Evolutionary conservation across 164 flowering plant species (phyloP).

Genomic region (Piper longum): DNA sequence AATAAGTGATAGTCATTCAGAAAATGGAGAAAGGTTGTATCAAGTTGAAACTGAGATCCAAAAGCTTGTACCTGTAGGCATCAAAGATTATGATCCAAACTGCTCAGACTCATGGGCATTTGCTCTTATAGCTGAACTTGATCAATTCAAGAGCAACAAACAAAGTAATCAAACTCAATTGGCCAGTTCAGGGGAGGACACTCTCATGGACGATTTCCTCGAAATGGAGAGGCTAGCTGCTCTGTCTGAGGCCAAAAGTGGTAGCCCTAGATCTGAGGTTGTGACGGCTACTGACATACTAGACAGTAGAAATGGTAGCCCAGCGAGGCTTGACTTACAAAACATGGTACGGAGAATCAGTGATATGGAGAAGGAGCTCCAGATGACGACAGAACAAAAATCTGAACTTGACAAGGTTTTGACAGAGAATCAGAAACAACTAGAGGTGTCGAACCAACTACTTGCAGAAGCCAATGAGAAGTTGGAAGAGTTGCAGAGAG

Average conservation of each 20-base stretch:
- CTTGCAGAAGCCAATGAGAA: constrained; percentile 33
- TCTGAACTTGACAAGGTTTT: constrained; percentile 30
- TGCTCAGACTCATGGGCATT: constrained; percentile 58
- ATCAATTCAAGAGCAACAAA: constrained; percentile 51
- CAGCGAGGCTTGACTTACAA: constrained; percentile 32
- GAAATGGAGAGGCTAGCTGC: constrained; percentile 89
- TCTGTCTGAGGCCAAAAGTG: constrained; percentile 28
- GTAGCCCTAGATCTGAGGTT: constrained; percentile 9
- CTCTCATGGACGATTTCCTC: constrained; percentile 92
- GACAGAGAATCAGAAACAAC: constrained; percentile 20
- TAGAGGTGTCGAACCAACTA: constrained; percentile 21
- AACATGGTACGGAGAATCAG: constrained; percentile 19
- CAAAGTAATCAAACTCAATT: constrained; percentile 14
- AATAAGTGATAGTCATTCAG: constrained; percentile 59
- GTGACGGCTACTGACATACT: constrained; percentile 13
- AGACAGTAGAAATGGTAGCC: constrained; percentile 10
- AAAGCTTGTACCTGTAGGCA: constrained; percentile 19
- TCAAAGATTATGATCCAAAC: constrained; percentile 24
- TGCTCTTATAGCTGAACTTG: constrained; percentile 49
- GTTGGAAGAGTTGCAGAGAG: constrained; percentile 36
- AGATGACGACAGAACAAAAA: constrained; percentile 34
- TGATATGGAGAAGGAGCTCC: constrained; percentile 36
- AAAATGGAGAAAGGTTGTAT: constrained; percentile 38
- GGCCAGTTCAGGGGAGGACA: constrained; percentile 27
- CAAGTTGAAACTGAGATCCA: constrained; percentile 23